Conservation (phyloP, 2,329 filamentous ascomycete species). For the Hypoxylon sp. region DNA sequence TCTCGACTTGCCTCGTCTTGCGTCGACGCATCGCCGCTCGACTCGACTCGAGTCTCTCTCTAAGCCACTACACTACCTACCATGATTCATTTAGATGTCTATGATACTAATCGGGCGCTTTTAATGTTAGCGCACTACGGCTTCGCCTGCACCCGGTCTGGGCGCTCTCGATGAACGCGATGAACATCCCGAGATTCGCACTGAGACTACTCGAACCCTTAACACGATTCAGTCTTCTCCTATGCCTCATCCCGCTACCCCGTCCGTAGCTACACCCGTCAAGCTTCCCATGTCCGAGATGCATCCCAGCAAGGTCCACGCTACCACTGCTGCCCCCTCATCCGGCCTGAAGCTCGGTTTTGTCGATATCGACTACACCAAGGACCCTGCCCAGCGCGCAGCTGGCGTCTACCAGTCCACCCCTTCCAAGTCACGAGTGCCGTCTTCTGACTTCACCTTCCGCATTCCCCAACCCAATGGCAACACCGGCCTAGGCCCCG, state of each 20-base stretch:
- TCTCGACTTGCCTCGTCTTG: too few relatives aligned
- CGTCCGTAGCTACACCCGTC: constrained; percentile 68
- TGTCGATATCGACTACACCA: constrained; percentile 71
- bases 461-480: constrained; percentile 60
- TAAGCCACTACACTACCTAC: background rate
- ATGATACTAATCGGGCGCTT: constrained; percentile 9
- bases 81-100: background rate
- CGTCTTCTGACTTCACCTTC: constrained; percentile 71
- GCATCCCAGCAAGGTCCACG: constrained; percentile 86
- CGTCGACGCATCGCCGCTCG: too few relatives aligned
- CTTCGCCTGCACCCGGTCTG: constrained; percentile 45
- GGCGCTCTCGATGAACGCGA: constrained; percentile 55
- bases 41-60: constrained; percentile 7
- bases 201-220: constrained; percentile 38
- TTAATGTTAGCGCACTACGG: constrained; percentile 34
- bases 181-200: constrained; percentile 45
- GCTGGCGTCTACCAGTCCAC: constrained; percentile 62
- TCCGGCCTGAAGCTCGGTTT: constrained; percentile 86
- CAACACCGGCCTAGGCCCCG: constrained; percentile 65
- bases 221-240: constrained; percentile 49
- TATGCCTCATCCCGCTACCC: constrained; percentile 58
- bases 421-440: constrained; percentile 65
- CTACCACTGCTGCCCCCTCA: constrained; percentile 77
- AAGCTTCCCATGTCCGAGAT: constrained; percentile 82
- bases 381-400: constrained; percentile 52